Base-by-base conservation (phyloP, 148 eudicot species). In the Suaeda aralocaspica region DNA sequence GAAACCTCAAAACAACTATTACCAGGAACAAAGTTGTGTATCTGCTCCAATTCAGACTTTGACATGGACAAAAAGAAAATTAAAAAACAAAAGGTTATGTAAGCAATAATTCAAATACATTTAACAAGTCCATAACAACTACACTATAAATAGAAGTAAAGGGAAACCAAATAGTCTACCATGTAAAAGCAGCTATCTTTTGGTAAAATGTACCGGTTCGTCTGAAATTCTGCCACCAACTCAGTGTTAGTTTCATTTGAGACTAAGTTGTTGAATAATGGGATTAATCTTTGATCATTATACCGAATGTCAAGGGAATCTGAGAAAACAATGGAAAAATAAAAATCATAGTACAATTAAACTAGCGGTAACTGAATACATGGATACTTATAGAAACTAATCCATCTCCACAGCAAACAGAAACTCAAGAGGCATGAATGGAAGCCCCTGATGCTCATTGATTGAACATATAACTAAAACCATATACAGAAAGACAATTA, bases 41-140 rank as follows among this genome's bases (percentile, higher is more conserved):
- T 89, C 86, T 86, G 80, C 82, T 72, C 76, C 81, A 94, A 78
- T 75, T 91, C 92, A 71, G 98, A 89, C 98, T 93, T 87, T 82
- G 75, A 77, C 75, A 67, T 73, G 74, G 78, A 56, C 63, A 75
- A 59, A 67, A 68, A 70, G 76, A 48, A 55, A 64, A 73, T 2
- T 76, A 57, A 62, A 59, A 75, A 82, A 48, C 42, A 86, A 66
- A 76, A 76, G 39, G 59, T 19, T 48, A 42, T 34, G 75, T 69
- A 70, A 74, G 71, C 69, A 57, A 64, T 39, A n/a, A 55, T 9
- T 29, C 21, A 29, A 68, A 33, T 46, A 18, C 60, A 30, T 0
- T 31, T 9, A 36, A 31, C 28, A 67, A 59, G 28, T 48, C 41
- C 15, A 51, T 46, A 49, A 57, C 28, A 30, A 71, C 11, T 36